phyloP scores from a whole-genome alignment of 2,329 filamentous ascomycete genomes.

The Aureobasidium uvarum region DNA sequence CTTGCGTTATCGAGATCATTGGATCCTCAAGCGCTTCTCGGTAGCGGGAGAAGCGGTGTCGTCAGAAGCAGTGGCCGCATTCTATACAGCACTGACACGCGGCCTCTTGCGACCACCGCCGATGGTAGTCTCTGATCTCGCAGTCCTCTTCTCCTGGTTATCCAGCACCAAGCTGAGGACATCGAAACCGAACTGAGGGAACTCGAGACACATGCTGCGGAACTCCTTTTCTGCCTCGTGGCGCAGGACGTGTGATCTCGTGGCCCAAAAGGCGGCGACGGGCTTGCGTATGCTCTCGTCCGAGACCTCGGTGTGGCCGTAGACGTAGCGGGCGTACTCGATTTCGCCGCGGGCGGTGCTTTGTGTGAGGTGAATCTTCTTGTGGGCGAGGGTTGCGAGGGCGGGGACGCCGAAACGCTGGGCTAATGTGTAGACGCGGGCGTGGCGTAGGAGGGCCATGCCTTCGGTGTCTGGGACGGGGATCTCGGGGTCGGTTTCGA shows the following conservation, averaged over 20 bases:
- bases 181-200: slow-evolving; percentile 89
- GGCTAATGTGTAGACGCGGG: slow-evolving; percentile 83
- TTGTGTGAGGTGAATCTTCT: slow-evolving; percentile 89
- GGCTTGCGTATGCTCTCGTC: slow-evolving; percentile 75
- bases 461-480: slow-evolving; percentile 73
- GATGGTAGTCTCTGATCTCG: slow-evolving; percentile 39
- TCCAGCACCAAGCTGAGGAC: slow-evolving; percentile 67
- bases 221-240: slow-evolving; percentile 86
- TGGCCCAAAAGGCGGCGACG: slow-evolving; percentile 88
- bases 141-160: slow-evolving; percentile 49
- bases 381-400: slow-evolving; percentile 74
- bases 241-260: slow-evolving; percentile 72
- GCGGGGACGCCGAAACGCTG: slow-evolving; percentile 66
- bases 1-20: neutral
- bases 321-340: slow-evolving; percentile 86
- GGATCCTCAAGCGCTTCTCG: slow-evolving; percentile 1
- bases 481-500: slow-evolving; percentile 66
- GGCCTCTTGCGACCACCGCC: slow-evolving; percentile 41
- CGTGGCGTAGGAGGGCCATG: slow-evolving; percentile 81
- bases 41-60: neutral
- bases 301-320: slow-evolving; percentile 67
- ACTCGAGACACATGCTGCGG: slow-evolving; percentile 79
- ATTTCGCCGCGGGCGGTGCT: slow-evolving; percentile 88
- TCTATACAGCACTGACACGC: slow-evolving; percentile 33
- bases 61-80: neutral